Base-by-base conservation (phyloP, 169 alveolate species). In the Eimeria acervulina region DNA sequence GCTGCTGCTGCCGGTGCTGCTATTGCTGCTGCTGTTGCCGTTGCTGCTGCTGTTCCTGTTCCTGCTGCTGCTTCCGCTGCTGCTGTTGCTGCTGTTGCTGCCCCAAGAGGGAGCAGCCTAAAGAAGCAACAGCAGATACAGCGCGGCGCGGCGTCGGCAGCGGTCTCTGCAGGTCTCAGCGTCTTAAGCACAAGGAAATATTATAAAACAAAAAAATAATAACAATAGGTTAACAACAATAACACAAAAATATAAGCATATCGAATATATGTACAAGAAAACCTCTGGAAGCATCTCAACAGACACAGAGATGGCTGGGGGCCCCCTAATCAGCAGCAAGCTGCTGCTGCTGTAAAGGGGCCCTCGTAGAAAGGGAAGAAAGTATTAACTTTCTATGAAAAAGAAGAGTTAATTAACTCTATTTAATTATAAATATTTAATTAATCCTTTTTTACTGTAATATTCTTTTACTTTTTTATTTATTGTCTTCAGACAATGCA, bases 1-100 rank as follows among this genome's bases (percentile, higher is more conserved):
- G 74, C 36, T 63, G 74, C 74, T 63, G 74, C 74, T 63, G 74
- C 28, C 21, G 74, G 31, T 63, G 74, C 28, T 63, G 74, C 28
- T 63, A 28, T 28, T 7, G 74, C 74, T n/a, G n/a, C n/a, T n/a
- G n/a, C 36, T 66, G 38, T 0, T 0, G 3, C 17, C 1, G 76
- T 7, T 0, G 47, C 40, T 8, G 44, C 40, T 31, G 81, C 12
- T 31, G 81, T 8, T 0, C n/a, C 81, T 21, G 68, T 21, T 59
- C n/a, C 26, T 21, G 44, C 15, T 31, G 81, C 44, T 70, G 81
- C 81, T 70, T 17, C 44, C 28, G 81, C 44, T 70, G 81, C 44
- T 70, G 81, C 21, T 70, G 81, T 23, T 28, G 81, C 44, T 70
- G 81, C 81, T 70, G 81, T 19, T 26, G 81, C 44, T 1, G 44